These are phyloP conservation scores for Themeda triandra DNA, from an alignment of 176 grass and related monocot genomes.

Conservation along the genomic window DNA sequence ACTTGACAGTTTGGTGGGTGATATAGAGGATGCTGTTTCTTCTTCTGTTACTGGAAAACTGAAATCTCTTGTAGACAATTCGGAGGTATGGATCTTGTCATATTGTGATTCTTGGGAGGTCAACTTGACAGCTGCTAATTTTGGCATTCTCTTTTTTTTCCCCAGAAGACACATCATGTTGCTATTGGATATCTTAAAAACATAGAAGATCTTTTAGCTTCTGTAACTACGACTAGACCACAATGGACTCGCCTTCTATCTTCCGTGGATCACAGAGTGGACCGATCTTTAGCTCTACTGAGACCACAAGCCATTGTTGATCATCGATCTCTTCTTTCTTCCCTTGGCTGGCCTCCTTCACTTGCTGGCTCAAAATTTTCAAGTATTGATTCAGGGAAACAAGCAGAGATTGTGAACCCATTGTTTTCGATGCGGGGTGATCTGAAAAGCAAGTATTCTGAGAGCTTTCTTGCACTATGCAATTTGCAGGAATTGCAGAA, in stretches of 20 bases:
- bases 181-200: slow-evolving; percentile 64
- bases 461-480: slow-evolving; percentile 85
- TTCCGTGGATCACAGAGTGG: slow-evolving; percentile 85
- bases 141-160: slow-evolving; percentile 9
- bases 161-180: slow-evolving; percentile 52
- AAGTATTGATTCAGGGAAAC: slow-evolving; percentile 46
- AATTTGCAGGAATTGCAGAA: slow-evolving; percentile 84
- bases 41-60: slow-evolving; percentile 74
- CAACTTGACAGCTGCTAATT: slow-evolving; percentile 30
- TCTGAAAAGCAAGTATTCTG: slow-evolving; percentile 74
- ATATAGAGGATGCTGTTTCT: slow-evolving; percentile 81
- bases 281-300: slow-evolving; percentile 84
- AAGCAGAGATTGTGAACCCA: slow-evolving; percentile 60
- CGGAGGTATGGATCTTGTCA: slow-evolving; percentile 48
- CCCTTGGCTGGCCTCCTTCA: slow-evolving; percentile 85
- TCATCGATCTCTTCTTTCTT: slow-evolving; percentile 69
- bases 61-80: slow-evolving; percentile 48
- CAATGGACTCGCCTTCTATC: slow-evolving; percentile 71
- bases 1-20: slow-evolving; percentile 78
- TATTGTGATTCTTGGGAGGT: slow-evolving; percentile 8
- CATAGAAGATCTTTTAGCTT: slow-evolving; percentile 72
- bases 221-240: slow-evolving; percentile 57
- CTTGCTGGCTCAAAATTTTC: slow-evolving; percentile 52
- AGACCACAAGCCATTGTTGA: slow-evolving; percentile 93
- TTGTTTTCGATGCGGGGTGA: slow-evolving; percentile 78